Base-by-base conservation (phyloP, 2,329 filamentous ascomycete species). In the Tympanopsis confertula region DNA sequence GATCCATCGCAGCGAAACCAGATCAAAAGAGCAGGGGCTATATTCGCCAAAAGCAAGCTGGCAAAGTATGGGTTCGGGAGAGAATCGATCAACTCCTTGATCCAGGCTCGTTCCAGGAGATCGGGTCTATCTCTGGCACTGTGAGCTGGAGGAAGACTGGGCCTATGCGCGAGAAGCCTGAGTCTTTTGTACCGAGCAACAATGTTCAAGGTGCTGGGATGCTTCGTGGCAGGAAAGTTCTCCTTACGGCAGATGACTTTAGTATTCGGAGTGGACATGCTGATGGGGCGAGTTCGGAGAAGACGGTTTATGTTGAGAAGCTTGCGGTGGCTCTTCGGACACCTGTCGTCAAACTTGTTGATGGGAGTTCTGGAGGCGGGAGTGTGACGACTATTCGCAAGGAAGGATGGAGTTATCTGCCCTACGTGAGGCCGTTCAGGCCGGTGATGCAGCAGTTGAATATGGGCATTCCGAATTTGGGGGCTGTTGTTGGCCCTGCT, bases 61-160 rank as follows among this genome's bases (percentile, higher is more conserved):
- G 76, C 2, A 81, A 81, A 51, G 61, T 80, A 14, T 79, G 74
- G 74, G 74, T 79, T 0, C 66, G 74, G 17, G 74, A 80, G 47
- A 61, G 75, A 3, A 69, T 80, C 14, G 61, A 71, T 4, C 57
- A 66, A 20, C 57, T 81, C n/a, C 59, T 80, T 10, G 74, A 80
- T 40, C 46, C 56, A 2, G 66, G 61, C 2, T 69, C 61, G 18
- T 78, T 78, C 44, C 58, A 62, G 14, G 75, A 80, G 52, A 65
- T 80, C 5, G 76, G 76, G 1, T 74, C 69, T 32, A 62, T 76
- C 0, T 70, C 69, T 2, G 76, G 76, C 4, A 71, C 67, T 0
- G 73, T 77, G 7, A 61, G 56, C 35, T 81, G 76, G 74, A 67
- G 63, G 43, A 62, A 67, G 36, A 54, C 65, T 41, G 56, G 62